Evolutionary conservation across 768 basidiomycete species (phyloP).

Genomic region (Boletus fagicola): DNA sequence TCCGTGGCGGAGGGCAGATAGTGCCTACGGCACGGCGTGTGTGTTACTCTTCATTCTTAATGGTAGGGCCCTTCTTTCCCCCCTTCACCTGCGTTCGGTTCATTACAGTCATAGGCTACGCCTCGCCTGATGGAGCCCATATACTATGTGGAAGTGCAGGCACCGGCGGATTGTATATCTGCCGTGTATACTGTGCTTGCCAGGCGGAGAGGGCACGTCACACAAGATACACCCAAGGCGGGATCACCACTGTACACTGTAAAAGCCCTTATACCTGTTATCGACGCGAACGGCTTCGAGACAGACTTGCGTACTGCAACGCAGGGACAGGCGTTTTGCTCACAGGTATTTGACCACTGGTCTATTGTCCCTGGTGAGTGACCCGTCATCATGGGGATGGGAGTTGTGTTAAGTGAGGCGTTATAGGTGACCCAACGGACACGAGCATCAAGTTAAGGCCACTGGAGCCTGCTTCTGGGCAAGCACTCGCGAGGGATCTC

Average conservation of each 20-base stretch:
- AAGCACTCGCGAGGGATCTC: conserved; percentile 90
- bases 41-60: conserved; percentile 98
- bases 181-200: conserved; percentile 98
- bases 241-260: conserved; percentile 98
- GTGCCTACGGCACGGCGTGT: conserved; percentile 98
- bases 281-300: conserved; percentile 98
- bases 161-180: conserved; percentile 97
- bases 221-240: conserved; percentile 96
- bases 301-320: conserved; percentile 97
- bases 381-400: background rate
- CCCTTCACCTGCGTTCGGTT: conserved; percentile 6
- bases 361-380: conserved; percentile 89
- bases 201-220: conserved; percentile 98
- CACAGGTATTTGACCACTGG: conserved; percentile 99
- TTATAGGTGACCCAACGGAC: conserved; percentile 92
- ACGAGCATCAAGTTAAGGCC: conserved; percentile 95
- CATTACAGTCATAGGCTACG: conserved; percentile 60
- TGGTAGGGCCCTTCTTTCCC: conserved; percentile 55
- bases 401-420: background rate
- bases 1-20: conserved; percentile 96
- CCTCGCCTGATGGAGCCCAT: conserved; percentile 96
- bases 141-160: conserved; percentile 99
- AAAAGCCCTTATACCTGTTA: conserved; percentile 96
- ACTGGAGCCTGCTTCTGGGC: conserved; percentile 95
- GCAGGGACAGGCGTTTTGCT: conserved; percentile 98